Evolutionary conservation across 495 filamentous ascomycete genomes (phyloP), one percentile per base, ranked within the genome.

Genomic region (Neurospora pannonica): DNA sequence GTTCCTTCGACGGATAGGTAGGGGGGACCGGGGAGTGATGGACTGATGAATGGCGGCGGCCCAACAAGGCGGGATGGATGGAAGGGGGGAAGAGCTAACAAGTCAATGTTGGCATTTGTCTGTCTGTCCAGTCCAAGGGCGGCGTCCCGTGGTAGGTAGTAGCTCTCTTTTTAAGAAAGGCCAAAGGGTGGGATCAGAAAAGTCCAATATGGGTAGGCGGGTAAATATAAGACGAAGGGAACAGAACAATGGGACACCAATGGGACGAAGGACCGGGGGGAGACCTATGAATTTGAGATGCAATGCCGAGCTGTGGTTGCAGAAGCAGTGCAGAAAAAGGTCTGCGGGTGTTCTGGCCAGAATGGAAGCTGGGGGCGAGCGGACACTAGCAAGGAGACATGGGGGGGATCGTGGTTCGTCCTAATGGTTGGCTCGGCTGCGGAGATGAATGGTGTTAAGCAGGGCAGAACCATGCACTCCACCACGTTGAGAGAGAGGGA

Each of bases 161-260:
- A 40, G 42, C 19, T 48, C n/a, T 48, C n/a, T 48, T 11, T 24
- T 54, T 24, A 62, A 62, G 54, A 62, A 62, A 62, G 48, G 24
- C 54, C 54, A 8, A 28, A 34, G 24, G 28, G 54, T 31, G 28
- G 54, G 54, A 34, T 62, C 54, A 62, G 54, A 28, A 17, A 62
- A 62, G 71, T 48, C 70, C 77, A 80, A 81, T 82, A 78, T 82
- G 79, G 80, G 78, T 28, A 72, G 42, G 74, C 81, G 81, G 81
- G 75, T 83, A 82, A 82, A 82, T 82, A 77, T 74, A 73, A 69
- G 39, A 78, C 77, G 77, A 74, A 75, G 40, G 74, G n/a, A n/a
- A 70, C 70, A 60, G 73, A 73, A 67, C 72, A 67, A 46, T 70
- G 37, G 69, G 74, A 76, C 74, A 70, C 81, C 81, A 82, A 82